Percentiles rank a stretch among this genome's conserved stretches.
phyloP scores from a whole-genome alignment of 2,329 filamentous ascomycete species.

The Epichloe amarillans region DNA sequence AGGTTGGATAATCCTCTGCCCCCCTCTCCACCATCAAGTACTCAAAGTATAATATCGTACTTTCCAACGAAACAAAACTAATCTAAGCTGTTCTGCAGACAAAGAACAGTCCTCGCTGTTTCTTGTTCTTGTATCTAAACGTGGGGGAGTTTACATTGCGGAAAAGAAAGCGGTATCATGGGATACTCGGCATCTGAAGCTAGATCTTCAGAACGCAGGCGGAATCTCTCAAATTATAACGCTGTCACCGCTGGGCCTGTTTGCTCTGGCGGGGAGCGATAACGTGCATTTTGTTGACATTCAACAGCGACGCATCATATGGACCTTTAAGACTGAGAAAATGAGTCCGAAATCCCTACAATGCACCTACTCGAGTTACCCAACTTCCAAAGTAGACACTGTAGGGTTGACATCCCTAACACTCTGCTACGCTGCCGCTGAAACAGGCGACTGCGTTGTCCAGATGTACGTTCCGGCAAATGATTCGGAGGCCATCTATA shows the following conservation, averaged over 20 bases:
- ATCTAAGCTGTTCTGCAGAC: background rate
- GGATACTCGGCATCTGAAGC: conserved; percentile 32
- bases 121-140: conserved; percentile 2
- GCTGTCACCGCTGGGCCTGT: conserved; percentile 42
- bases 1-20: conserved; percentile 16
- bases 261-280: conserved; percentile 44
- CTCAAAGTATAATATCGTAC: background rate
- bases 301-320: conserved; percentile 33
- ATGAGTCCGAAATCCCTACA: conserved; percentile 48
- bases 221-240: conserved; percentile 40
- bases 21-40: background rate
- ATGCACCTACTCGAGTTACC: conserved; percentile 36
- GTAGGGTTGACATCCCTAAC: conserved; percentile 48
- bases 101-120: background rate
- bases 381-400: conserved; percentile 35
- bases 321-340: conserved; percentile 45
- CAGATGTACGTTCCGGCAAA: conserved; percentile 46
- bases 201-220: conserved; percentile 33
- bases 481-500: conserved; percentile 43
- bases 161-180: conserved; percentile 27
- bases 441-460: conserved; percentile 49
- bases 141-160: conserved; percentile 1
- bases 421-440: conserved; percentile 46
- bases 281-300: conserved; percentile 45
- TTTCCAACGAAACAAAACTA: background rate